Percentiles rank a stretch among this genome's conserved stretches.
phyloP scores from a whole-genome alignment of 2,329 filamentous ascomycete genomes.

The Aspergillus pseudoglaucus region DNA sequence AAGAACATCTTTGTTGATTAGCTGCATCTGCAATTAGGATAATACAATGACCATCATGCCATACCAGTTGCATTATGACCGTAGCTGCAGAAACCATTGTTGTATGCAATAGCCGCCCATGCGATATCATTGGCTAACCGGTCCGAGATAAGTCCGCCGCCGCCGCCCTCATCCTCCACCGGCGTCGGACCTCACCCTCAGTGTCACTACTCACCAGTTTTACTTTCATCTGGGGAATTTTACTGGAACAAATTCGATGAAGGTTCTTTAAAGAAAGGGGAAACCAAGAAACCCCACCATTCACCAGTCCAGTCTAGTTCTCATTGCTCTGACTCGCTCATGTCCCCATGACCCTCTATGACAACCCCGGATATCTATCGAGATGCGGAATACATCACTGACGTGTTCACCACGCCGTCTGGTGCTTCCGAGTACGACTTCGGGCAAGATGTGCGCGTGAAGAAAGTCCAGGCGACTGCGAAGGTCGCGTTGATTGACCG shows the following conservation, averaged over 20 bases:
- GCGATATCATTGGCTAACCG: constrained; percentile 3
- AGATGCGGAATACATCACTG: constrained; percentile 43
- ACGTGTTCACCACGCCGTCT: constrained; percentile 37
- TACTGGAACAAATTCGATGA: too few species aligned
- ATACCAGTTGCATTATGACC: not conserved
- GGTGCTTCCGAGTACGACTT: constrained; percentile 11
- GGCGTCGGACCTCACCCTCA: constrained; percentile 1
- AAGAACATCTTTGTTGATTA: constrained; percentile 77
- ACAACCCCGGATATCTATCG: constrained; percentile 40
- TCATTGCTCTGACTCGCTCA: constrained; percentile 11
- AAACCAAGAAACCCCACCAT: too few species aligned
- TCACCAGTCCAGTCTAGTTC: not conserved
- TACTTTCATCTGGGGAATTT: not conserved
- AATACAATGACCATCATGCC: not conserved
- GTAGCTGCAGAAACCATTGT: not conserved
- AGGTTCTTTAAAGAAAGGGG: not conserved
- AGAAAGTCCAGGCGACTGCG: constrained; percentile 31
- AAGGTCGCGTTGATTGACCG: constrained; percentile 48
- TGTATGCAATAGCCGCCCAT: not conserved
- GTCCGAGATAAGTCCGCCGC: constrained; percentile 16
- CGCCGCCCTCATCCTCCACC: not conserved
- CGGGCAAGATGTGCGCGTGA: constrained; percentile 21
- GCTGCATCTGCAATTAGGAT: not conserved
- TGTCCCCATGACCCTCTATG: constrained; percentile 42
- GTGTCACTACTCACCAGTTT: not conserved